Conservation (phyloP, 768 basidiomycete species). For the Kwoniella bestiolae region DNA sequence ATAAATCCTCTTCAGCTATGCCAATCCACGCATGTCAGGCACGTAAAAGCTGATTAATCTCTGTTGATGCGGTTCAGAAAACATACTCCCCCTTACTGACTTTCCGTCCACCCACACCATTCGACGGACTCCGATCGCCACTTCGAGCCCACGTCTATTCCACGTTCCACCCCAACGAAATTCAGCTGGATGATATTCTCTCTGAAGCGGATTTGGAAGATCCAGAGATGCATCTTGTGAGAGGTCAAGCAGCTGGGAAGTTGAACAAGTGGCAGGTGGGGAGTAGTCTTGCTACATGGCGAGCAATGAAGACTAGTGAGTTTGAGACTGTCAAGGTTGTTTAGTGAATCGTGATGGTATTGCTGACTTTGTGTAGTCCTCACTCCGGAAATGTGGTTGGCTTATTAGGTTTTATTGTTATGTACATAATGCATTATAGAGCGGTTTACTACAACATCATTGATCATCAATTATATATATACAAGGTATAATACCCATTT, state of each 20-base stretch:
- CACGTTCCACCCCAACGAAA: conserved; percentile 45
- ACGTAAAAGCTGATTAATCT: no score
- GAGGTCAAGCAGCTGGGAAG: conserved; percentile 65
- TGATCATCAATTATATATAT: no score
- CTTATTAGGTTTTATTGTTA: no score
- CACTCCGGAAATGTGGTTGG: conserved; percentile 50
- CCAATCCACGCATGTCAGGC: no score
- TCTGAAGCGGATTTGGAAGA: conserved; percentile 58
- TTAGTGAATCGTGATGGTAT: no score
- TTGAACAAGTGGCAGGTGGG: conserved; percentile 70
- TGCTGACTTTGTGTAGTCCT: conserved; percentile 30
- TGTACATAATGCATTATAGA: no score
- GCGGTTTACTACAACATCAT: no score
- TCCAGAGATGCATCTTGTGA: conserved; percentile 63
- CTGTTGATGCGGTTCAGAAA: conserved; percentile 24
- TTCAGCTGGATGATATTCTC: conserved; percentile 46
- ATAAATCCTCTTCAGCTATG: not conserved
- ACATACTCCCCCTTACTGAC: conserved; percentile 47
- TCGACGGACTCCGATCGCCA: conserved; percentile 46
- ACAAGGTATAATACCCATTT: no score
- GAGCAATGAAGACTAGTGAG: conserved; percentile 69
- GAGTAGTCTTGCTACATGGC: conserved; percentile 76
- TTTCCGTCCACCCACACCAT: conserved; percentile 42
- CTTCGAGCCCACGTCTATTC: conserved; percentile 51
- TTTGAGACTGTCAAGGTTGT: not conserved